Evolutionary conservation across 352 stramenopile species (phyloP).

Genomic region (Phytophthora capsici): DNA sequence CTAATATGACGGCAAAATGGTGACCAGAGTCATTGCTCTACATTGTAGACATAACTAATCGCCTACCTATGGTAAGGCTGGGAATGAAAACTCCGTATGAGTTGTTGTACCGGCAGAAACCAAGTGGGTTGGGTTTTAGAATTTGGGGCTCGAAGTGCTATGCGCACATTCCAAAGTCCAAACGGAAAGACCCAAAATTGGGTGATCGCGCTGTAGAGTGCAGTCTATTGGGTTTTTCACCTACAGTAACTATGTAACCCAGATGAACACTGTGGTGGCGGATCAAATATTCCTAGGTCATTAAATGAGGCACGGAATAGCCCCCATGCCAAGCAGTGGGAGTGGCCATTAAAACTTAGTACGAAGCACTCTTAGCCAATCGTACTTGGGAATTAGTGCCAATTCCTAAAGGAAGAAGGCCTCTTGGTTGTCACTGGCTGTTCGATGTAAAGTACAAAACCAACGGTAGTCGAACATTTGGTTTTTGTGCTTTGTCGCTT

Average conservation of each 20-base stretch:
- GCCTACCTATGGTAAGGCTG: too few relatives aligned
- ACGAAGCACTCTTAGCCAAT: conserved; percentile 1
- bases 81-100: too few relatives aligned
- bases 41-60: too few relatives aligned
- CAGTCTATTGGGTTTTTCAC: conserved; percentile 6
- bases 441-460: conserved; percentile 19
- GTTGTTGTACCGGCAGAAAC: too few relatives aligned
- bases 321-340: conserved; percentile 11
- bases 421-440: conserved; percentile 9
- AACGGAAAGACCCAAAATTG: conserved; percentile 9
- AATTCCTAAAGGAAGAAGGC: neutral
- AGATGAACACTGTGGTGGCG: conserved; percentile 1
- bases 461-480: too few relatives aligned
- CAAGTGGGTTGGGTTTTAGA: neutral
- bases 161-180: conserved; percentile 7
- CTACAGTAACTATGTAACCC: neutral
- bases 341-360: conserved; percentile 4
- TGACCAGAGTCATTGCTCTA: too few relatives aligned
- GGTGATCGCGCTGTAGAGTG: conserved; percentile 4
- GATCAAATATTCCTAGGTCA: conserved; percentile 4
- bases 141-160: conserved; percentile 10
- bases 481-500: too few relatives aligned
- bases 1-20: too few relatives aligned
- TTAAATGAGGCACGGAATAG: conserved; percentile 9
- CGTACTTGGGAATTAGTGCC: conserved; percentile 8